Conservation (phyloP, 768 basidiomycete species). For the Collybia nuda region DNA sequence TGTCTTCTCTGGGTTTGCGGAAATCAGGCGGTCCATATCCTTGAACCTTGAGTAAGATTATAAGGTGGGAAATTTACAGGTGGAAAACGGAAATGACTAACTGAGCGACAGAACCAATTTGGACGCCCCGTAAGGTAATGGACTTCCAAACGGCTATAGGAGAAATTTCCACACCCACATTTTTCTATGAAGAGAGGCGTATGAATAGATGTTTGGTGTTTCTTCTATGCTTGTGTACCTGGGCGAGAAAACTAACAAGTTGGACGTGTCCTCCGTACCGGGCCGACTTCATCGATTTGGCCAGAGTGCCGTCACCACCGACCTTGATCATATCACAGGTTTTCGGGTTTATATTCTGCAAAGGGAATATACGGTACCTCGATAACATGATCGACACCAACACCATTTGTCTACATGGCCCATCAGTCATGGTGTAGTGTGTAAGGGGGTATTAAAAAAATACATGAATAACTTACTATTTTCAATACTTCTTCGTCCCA, state of each 20-base stretch:
- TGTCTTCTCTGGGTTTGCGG: constrained; percentile 37
- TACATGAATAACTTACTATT: constrained; percentile 31
- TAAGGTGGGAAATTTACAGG: background rate
- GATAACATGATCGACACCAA: constrained; percentile 38
- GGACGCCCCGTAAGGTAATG: constrained; percentile 47
- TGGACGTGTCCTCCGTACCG: constrained; percentile 43
- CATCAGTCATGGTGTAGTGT: constrained; percentile 15
- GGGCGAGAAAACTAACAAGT: constrained; percentile 49
- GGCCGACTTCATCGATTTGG: constrained; percentile 38
- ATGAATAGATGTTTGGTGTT: too few species aligned
- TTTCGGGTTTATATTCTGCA: constrained; percentile 2
- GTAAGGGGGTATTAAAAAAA: background rate
- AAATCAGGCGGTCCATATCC: constrained; percentile 51
- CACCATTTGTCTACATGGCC: constrained; percentile 32
- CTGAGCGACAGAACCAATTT: constrained; percentile 59
- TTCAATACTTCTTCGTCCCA: constrained; percentile 57
- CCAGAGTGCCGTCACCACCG: constrained; percentile 52
- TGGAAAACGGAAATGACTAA: constrained; percentile 13
- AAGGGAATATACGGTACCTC: constrained; percentile 22
- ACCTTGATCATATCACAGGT: constrained; percentile 38
- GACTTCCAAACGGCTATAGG: constrained; percentile 32
- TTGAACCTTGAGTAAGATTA: constrained; percentile 37
- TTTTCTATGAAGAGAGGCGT: constrained; percentile 10
- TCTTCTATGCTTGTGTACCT: constrained; percentile 22
- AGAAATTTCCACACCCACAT: constrained; percentile 27